Evolutionary conservation across 345 rosid genomes (phyloP), one percentile per base, ranked within the genome.

Genomic region (Eucalyptus marginata): DNA sequence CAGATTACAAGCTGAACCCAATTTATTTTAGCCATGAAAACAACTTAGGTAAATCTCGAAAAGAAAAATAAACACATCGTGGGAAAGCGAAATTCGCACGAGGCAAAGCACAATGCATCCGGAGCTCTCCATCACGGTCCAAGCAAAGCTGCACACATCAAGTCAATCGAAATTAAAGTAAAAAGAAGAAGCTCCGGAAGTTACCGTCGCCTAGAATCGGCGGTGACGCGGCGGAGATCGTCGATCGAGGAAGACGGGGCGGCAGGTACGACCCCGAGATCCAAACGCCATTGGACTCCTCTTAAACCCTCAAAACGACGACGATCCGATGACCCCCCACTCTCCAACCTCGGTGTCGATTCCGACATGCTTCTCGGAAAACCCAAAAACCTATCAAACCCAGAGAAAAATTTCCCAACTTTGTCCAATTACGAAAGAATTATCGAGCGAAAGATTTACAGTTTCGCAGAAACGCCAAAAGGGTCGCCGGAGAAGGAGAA

Each of bases 131-230:
- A 36, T 59, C 49, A 33, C 44, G 87, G 20, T 51, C 64, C 87
- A 54, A 31, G 13, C 46, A 76, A 86, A 86, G 59, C 14, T 56
- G 56, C 79, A 84, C 46, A 62, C 29, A 84, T 85, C 25, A 40
- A 86, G 62, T 47, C 56, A 8, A 56, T 31, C 31, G 31, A 49
- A 31, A 52, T 1, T 88, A 33, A 76, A 52, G 10, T 46, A 29
- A 84, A 56, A 51, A 66, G 25, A 52, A 87, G 36, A 46, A 14
- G 90, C 10, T 16, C 44, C 50, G 13, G 14, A 17, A 12, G 33
- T 49, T 58, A 98, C 99, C 99, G 93, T 90, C 99, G 88, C 89
- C 99, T 95, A 90, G 96, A 94, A 92, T 96, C 96, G 43, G 99
- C 99, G 2, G 98, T 95, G 86, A 93, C 96, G 87, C 93, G 92